Evolutionary conservation across 345 rosid genomes (phyloP).

Genomic region (Citrus medica): DNA sequence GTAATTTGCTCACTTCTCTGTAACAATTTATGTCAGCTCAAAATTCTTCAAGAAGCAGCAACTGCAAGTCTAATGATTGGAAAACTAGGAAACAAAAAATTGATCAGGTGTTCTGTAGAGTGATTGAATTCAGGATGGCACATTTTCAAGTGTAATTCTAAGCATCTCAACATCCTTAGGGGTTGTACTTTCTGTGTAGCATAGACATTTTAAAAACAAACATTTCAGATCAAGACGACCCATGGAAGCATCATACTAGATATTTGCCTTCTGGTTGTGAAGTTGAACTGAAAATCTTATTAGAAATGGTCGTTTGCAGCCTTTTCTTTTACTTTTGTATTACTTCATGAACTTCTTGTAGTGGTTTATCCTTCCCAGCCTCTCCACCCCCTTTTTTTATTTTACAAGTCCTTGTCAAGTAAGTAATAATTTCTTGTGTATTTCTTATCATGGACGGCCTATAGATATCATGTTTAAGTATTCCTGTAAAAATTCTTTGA

Average conservation of each 20-base stretch:
- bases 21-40: background rate
- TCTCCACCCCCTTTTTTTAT: background rate
- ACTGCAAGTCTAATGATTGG: background rate
- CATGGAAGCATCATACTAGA: background rate
- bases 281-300: background rate
- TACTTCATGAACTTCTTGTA: background rate
- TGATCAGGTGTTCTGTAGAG: background rate
- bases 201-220: background rate
- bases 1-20: slow-evolving; percentile 7
- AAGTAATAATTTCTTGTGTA: background rate
- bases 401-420: background rate
- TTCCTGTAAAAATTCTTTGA: slow-evolving; percentile 6
- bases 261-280: background rate
- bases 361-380: background rate
- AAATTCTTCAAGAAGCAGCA: background rate
- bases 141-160: background rate
- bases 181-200: background rate
- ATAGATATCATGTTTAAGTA: slow-evolving; percentile 18
- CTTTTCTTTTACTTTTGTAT: background rate
- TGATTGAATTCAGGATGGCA: background rate
- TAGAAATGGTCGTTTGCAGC: background rate
- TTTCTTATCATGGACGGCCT: slow-evolving; percentile 30
- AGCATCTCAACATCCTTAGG: background rate
- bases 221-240: background rate
- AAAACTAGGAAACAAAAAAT: background rate